These are phyloP conservation scores for Penicillium decumbens DNA, from an alignment of 2,329 filamentous ascomycete genomes.

Conservation along the genomic window DNA sequence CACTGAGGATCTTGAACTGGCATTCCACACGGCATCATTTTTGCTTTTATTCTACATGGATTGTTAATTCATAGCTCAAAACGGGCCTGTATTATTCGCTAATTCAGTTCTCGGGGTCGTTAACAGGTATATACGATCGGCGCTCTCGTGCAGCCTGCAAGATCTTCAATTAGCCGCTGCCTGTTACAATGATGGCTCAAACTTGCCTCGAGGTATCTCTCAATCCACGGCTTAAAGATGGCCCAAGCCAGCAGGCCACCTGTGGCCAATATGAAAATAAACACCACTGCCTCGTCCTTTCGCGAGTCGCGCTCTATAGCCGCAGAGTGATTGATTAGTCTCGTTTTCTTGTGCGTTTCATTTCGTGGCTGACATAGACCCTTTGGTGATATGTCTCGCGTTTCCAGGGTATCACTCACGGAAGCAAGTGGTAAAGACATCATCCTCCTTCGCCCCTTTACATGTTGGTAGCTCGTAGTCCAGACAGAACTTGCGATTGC, in stretches of 20 bases:
- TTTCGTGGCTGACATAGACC: not conserved
- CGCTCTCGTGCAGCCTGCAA: constrained; percentile 46
- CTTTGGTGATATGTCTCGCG: not conserved
- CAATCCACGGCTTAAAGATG: constrained; percentile 55
- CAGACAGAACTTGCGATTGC: constrained; percentile 63
- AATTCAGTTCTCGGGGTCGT: constrained; percentile 23
- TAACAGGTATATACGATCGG: constrained; percentile 50
- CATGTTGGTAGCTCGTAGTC: constrained; percentile 60
- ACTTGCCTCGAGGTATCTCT: constrained; percentile 52
- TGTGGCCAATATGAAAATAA: constrained; percentile 62
- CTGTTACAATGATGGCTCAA: not conserved
- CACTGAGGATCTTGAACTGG: constrained; percentile 5
- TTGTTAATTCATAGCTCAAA: not conserved
- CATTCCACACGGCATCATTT: not conserved
- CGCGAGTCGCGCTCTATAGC: constrained; percentile 59
- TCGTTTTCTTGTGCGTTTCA: not conserved
- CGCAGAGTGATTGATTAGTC: constrained; percentile 7
- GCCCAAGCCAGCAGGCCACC: constrained; percentile 59
- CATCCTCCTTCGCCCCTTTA: constrained; percentile 57
- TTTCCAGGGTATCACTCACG: constrained; percentile 38
- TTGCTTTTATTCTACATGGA: not conserved
- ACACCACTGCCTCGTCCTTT: constrained; percentile 63
- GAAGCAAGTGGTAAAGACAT: constrained; percentile 63
- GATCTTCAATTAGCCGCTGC: constrained; percentile 4
- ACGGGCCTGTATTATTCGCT: not conserved